Base-by-base conservation (phyloP, 2,329 filamentous ascomycete genomes). In the Magnaporthales sp. region DNA sequence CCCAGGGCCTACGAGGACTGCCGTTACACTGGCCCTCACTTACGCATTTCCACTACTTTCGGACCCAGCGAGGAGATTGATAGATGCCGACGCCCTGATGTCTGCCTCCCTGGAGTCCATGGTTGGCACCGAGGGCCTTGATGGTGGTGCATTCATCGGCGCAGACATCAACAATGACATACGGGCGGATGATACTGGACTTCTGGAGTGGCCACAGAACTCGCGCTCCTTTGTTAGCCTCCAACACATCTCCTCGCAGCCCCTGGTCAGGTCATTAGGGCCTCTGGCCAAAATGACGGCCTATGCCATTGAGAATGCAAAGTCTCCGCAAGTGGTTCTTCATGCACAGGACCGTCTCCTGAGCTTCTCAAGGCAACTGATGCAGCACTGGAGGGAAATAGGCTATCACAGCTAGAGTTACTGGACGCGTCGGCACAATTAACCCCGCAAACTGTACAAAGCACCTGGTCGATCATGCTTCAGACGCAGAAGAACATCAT, bases 11-110 rank as follows among this genome's bases (percentile, higher is more conserved):
- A 82, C 80, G 0, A 77, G 77, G 8, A 80, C 76, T 6, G 83
- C 84, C 6, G 85, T 94, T 31, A 84, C 89, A 0, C 82, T 95
- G 71, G 88, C 91, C 0, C 78, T 96, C 69, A 92, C 90, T 70
- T 91, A 92, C 73, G 87, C 87, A 1, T 93, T 96, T 70, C 88
- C 90, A 3, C 80, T 90, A 29, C 77, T 96, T 8, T 87, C 89
- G 0, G 29, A 46, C 6, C 46, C 11, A 11, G 15, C 7, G 2
- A 54, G 19, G 24, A 24, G 15, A 7, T 11, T 15, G 46, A 30
- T 66, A 8, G 54, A 61, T 32, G 8, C 22, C 5, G 64, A 66
- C 30, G 22, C 4, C 11, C 54, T 66, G 84, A 88, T 65, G 75
- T 78, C 3, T 83, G 89, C 67, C 83, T 84, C 69, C 76, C 78